phyloP scores from a whole-genome alignment of 192 early-diverging fungal genomes.

The Fimicolochytrium jonesii region DNA sequence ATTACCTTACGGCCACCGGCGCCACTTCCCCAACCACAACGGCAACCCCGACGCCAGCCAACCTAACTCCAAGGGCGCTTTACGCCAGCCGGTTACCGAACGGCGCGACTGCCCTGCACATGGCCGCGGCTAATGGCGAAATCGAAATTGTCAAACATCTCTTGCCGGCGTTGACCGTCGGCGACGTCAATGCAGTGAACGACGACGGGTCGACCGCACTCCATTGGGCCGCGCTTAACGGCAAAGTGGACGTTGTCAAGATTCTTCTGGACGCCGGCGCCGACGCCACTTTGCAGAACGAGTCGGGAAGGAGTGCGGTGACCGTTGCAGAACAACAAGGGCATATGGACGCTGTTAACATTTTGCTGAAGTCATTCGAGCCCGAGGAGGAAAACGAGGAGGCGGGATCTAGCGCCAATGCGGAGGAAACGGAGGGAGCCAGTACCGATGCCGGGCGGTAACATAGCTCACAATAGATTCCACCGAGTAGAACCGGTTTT shows the following conservation, averaged over 20 bases:
- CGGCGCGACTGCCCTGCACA: constrained; percentile 70
- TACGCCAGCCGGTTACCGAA: constrained; percentile 1
- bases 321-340: constrained; percentile 39
- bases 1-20: constrained; percentile 7
- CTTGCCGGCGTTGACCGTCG: constrained; percentile 21
- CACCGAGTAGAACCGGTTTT: no score
- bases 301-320: constrained; percentile 29
- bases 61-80: constrained; percentile 23
- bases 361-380: constrained; percentile 35
- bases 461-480: no score
- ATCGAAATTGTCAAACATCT: constrained; percentile 47
- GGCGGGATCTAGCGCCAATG: no score
- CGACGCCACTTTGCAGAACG: constrained; percentile 34
- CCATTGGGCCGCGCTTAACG: constrained; percentile 85
- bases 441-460: no score
- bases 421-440: no score
- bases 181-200: constrained; percentile 23
- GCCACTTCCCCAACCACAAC: constrained; percentile 16
- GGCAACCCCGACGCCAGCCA: constrained; percentile 24
- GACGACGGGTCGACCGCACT: constrained; percentile 54
- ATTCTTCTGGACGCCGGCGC: constrained; percentile 58
- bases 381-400: constrained; percentile 32
- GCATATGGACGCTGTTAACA: constrained; percentile 33
- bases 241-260: constrained; percentile 65
- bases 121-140: constrained; percentile 79